Evolutionary conservation across 139 green algal genomes (phyloP).

Genomic region (Haematococcus lacustris): DNA sequence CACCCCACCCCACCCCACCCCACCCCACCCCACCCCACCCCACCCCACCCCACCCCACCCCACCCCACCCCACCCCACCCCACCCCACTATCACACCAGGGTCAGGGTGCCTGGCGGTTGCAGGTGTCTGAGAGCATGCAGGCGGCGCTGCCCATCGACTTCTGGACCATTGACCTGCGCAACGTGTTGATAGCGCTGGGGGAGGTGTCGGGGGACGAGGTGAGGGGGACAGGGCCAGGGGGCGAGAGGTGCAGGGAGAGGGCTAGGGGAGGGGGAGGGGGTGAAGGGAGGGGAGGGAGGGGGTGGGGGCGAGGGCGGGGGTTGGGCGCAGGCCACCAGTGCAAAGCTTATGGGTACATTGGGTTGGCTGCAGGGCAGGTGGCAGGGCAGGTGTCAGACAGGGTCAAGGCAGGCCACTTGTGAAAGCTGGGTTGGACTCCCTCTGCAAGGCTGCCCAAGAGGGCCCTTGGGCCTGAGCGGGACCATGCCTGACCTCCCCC

Average conservation of each 20-base stretch:
- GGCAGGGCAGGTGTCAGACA: not conserved
- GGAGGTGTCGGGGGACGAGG: slow-evolving; percentile 80
- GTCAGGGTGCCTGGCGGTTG: too few relatives aligned
- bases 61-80: too few relatives aligned
- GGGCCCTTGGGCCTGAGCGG: too few relatives aligned
- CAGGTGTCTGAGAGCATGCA: slow-evolving; percentile 3
- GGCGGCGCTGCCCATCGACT: slow-evolving; percentile 77
- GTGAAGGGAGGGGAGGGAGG: not conserved
- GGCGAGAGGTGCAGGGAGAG: not conserved
- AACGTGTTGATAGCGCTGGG: slow-evolving; percentile 78
- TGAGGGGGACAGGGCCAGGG: too few relatives aligned
- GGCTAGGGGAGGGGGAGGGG: slow-evolving; percentile 11
- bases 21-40: too few relatives aligned
- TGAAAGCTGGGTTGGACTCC: too few relatives aligned
- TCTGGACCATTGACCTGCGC: slow-evolving; percentile 94
- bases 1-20: too few relatives aligned
- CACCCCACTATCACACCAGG: too few relatives aligned
- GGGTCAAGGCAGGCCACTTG: too few relatives aligned
- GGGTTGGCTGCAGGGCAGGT: not conserved
- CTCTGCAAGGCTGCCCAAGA: too few relatives aligned
- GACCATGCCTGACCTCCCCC: too few relatives aligned
- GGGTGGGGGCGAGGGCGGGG: not conserved
- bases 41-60: too few relatives aligned
- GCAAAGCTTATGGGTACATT: not conserved
- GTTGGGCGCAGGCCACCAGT: not conserved